Evolutionary conservation across 1,284 basidiomycete genomes (phyloP).

Genomic region (Malassezia arunalokei): DNA sequence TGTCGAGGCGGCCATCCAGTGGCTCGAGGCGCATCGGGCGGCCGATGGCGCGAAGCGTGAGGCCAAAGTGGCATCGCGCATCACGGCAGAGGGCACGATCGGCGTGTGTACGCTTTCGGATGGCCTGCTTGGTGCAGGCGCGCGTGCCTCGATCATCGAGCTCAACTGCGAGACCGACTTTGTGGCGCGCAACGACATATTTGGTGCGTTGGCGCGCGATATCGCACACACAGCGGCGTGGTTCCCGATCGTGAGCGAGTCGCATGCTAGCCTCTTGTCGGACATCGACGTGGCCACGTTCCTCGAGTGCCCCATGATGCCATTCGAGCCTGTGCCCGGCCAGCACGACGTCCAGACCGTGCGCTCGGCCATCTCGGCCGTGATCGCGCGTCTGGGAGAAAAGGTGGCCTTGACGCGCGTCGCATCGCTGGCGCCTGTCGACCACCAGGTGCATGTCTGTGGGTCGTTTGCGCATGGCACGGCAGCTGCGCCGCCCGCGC

Average conservation of each 20-base stretch:
- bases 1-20: constrained; percentile 61
- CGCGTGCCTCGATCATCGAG: constrained; percentile 72
- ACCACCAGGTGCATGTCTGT: constrained; percentile 48
- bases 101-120: constrained; percentile 61
- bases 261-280: not conserved
- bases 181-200: constrained; percentile 75
- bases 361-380: constrained; percentile 62
- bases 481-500: constrained; percentile 34
- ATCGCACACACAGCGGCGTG: constrained; percentile 78
- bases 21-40: constrained; percentile 65
- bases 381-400: constrained; percentile 76
- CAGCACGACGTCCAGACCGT: constrained; percentile 51
- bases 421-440: constrained; percentile 55
- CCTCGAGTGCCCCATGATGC: constrained; percentile 42
- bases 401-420: constrained; percentile 71
- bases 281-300: constrained; percentile 23
- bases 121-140: constrained; percentile 45
- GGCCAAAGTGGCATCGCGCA: constrained; percentile 65
- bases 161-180: constrained; percentile 96
- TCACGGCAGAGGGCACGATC: constrained; percentile 66
- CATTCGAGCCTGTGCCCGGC: constrained; percentile 17
- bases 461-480: constrained; percentile 68
- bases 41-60: constrained; percentile 65
- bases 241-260: constrained; percentile 52
- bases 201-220: constrained; percentile 62